Base-by-base conservation (phyloP, 2,329 filamentous ascomycete species). In the Aureobasidium lini region DNA sequence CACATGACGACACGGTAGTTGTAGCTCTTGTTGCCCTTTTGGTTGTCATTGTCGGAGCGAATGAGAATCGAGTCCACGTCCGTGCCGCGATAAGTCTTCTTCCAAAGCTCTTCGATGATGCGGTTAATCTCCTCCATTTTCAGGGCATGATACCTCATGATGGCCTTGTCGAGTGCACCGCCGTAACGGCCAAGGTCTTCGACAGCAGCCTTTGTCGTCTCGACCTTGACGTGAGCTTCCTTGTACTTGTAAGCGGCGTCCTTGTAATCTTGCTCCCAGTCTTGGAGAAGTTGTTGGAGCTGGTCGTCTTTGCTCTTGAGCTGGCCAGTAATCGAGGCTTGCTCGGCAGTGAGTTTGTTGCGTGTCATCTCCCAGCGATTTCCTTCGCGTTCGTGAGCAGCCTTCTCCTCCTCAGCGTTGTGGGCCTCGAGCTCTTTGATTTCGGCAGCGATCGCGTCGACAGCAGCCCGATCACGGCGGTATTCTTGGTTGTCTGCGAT, bases 61-160 rank as follows among this genome's bases (percentile, higher is more conserved):
- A 99, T 97, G 69, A 95, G 82, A 70, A 99, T 96, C 1, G 89
- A 94, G 76, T 99, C 94, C 59, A 99, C 92, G 69, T 99, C 94
- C 0, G 93, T 97, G 64, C 94, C 94, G 71, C 95, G 90, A 75
- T 99, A 99, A 1, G 94, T 96, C 69, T 86, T 88, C 74, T 90
- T 89, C 94, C 94, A 99, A n/a, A 99, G 82, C 72, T 99, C 94
- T 64, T 89, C 90, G 53, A 95, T 87, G 72, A 96, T 96, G 60
- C 85, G 83, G 74, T 99, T 99, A 72, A 99, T 93, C 72, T 99
- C 92, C 66, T 94, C 89, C 94, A 99, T 99, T 79, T 99, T 99
- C 70, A 96, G 78, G 32, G 87, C 83, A 76, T 99, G 94, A 70
- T 93, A 99, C 68, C 89, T 90, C 90, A 99, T 96, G 69, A 99